phyloP scores from a whole-genome alignment of 129 eudicot species.

The Ambrosia trifida region DNA sequence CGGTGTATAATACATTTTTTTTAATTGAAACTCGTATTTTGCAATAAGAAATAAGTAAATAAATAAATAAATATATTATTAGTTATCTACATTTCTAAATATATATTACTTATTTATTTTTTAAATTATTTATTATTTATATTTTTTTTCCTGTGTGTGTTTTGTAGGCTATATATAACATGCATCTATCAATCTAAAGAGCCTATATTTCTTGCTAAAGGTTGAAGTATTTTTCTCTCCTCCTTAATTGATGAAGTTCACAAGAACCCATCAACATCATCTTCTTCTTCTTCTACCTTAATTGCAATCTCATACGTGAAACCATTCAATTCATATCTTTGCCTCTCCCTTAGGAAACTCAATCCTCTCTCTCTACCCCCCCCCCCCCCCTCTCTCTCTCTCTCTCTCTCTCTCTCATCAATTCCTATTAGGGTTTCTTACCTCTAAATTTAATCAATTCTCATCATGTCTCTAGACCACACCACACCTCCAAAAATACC shows the following conservation, averaged over 20 bases:
- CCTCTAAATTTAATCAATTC: slow-evolving; percentile 20
- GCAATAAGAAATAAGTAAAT: too few species aligned
- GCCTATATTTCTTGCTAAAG: slow-evolving; percentile 32
- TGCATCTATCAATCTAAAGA: slow-evolving; percentile 40
- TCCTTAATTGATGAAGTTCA: slow-evolving; percentile 62
- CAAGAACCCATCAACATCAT: slow-evolving; percentile 68
- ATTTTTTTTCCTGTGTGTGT: not conserved
- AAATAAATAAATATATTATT: not conserved
- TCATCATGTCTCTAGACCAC: slow-evolving; percentile 48
- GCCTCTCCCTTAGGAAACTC: slow-evolving; percentile 54
- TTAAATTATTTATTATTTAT: too few species aligned
- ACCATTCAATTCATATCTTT: slow-evolving; percentile 54
- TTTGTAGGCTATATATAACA: not conserved
- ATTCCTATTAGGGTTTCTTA: slow-evolving; percentile 34
- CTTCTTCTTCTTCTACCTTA: slow-evolving; percentile 41
- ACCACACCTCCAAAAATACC: slow-evolving; percentile 32
- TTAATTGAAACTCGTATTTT: too few species aligned
- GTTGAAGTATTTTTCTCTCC: slow-evolving; percentile 19
- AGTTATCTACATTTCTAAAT: not conserved
- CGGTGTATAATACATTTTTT: too few species aligned
- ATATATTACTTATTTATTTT: not conserved
- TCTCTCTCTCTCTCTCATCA: slow-evolving; percentile 18
- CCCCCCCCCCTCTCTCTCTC: slow-evolving; percentile 7
- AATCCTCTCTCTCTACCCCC: not conserved
- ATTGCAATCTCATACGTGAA: slow-evolving; percentile 60